Evolutionary conservation across 176 grass and related monocot genomes (phyloP).

Genomic region (barley (Hordeum vulgare)): DNA sequence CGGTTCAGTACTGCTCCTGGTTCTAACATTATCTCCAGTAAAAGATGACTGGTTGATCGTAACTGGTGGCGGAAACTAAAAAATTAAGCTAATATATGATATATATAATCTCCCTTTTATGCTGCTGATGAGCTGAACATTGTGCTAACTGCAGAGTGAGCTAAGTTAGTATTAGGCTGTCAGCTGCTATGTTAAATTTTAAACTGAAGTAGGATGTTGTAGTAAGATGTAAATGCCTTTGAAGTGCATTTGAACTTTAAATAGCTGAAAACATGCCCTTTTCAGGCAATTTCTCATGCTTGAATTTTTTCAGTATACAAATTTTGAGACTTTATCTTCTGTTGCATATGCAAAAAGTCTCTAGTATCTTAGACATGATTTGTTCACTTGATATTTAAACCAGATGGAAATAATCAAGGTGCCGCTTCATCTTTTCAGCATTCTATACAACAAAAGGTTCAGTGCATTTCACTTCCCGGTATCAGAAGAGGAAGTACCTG

Average conservation of each 20-base stretch:
- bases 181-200: not conserved
- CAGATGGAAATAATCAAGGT: slow-evolving; percentile 26
- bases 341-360: not conserved
- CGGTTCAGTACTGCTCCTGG: not conserved
- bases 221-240: not conserved
- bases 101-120: too few species aligned
- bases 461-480: slow-evolving; percentile 86
- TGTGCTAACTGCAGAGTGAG: too few species aligned
- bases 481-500: slow-evolving; percentile 83
- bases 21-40: not conserved
- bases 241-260: not conserved
- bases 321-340: not conserved
- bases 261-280: not conserved
- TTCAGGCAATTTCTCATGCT: not conserved
- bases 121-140: too few species aligned
- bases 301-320: not conserved
- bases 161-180: not conserved
- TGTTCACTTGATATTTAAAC: not conserved
- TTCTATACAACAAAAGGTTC: slow-evolving; percentile 95
- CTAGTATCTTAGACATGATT: not conserved
- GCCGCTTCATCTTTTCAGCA: slow-evolving; percentile 43
- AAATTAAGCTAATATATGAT: not conserved
- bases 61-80: not conserved
- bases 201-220: not conserved
- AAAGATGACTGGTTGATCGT: not conserved